Evolutionary conservation across 805 yeast genomes (phyloP), one percentile per base, ranked within the genome.

Genomic region (Blastobotrys robertii): DNA sequence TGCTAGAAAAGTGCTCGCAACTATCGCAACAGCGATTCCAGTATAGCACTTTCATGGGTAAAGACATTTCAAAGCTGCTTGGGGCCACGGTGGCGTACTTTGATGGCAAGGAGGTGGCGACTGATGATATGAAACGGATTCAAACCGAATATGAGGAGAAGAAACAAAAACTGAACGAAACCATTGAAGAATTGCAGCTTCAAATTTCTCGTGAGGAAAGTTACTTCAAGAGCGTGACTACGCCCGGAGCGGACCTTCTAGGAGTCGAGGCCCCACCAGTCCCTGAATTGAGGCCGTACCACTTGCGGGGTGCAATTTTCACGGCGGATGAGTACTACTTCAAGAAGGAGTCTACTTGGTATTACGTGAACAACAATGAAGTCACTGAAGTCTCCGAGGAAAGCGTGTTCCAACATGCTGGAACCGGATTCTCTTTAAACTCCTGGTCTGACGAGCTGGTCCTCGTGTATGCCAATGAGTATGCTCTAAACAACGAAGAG

Each of bases 311-410:
- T 1, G 47, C 47, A 1, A 45, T 52, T 8, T 41, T 52, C 12
- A 45, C 50, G 16, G 53, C 53, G 3, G 41, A 48, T 9, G 56
- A 52, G 34, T 52, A 45, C 44, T 52, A 44, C 32, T 46, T 47
- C 33, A 19, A 31, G 37, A 12, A 34, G 25, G 25, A 19, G 6
- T 4, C 4, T 19, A 19, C 6, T 4, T 49, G 52, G 50, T 45
- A 46, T 44, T 43, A 38, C 25, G 46, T 49, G 15, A 29, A 22
- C 11, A 8, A 25, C 36, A n/a, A 28, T 25, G 4, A 34, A 14
- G 38, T 19, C n/a, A 32, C 40, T 14, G 28, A 25, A 3, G 39
- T 43, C 2, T 10, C 44, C 3, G 48, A 37, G 29, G 45, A 42
- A 34, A 47, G 44, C 3, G 55, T 50, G 6, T 38, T 50, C 7